Base-by-base conservation (phyloP, 257 asterid genomes). In the Verbascum thapsus region DNA sequence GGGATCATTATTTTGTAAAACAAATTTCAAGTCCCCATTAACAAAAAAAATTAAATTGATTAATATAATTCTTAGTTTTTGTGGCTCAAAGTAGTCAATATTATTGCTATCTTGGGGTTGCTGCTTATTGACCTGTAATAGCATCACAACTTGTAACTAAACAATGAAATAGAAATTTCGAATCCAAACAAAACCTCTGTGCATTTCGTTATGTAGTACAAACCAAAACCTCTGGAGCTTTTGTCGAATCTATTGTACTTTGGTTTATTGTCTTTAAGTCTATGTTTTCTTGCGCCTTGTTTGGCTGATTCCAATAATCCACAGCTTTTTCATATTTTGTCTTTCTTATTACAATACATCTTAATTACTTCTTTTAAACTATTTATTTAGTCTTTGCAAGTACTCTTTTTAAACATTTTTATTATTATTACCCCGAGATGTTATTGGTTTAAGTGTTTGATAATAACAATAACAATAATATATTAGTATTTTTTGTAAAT, bases 241-340 rank as follows among this genome's bases (percentile, higher is more conserved):
- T 84, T 80, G 90, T 87, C 88, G 79, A 70, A 63, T 77, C 68
- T 22, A 38, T 22, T 87, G 90, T 84, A 76, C 50, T 78, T 69
- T 48, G 73, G 75, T 76, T 69, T 40, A 61, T 77, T 82, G 95
- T 84, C 89, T 22, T 72, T 51, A 39, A 40, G 53, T 68, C 17
- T 41, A 38, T 79, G 86, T 75, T 66, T 67, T 80, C 53, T 69
- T 76, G 76, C 85, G 72, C 72, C 63, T 77, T 81, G 23, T 63
- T 70, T 66, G 61, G 52, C 53, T 10, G 20, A 69, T 54, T 76
- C 78, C 87, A 70, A 71, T 48, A 39, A 67, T 42, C 16, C 52
- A 66, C 70, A 65, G 45, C 71, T 58, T n/a, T 10, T 42, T n/a
- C n/a, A 8, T 58, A 53, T 66, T 77, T 83, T 81, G 79, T 75